Evolutionary conservation across 306 rosid genomes (phyloP), one percentile per base, ranked within the genome.

Genomic region (Prinsepia uniflora): DNA sequence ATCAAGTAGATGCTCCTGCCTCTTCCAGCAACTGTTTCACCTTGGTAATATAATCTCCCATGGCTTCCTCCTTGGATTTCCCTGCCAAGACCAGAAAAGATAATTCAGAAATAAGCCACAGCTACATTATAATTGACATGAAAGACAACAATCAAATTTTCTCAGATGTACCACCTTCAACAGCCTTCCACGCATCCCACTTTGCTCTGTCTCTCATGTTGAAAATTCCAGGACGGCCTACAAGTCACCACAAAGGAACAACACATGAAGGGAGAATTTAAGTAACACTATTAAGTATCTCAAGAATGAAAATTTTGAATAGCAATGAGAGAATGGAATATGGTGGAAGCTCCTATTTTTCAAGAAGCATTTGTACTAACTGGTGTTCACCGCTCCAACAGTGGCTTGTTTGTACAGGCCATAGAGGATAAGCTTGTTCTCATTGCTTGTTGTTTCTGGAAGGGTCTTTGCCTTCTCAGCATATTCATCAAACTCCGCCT

Each of bases 111-210:
- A 9, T n/a, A 70, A 10, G 44, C 18, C 57, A 43, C 12, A 43
- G 24, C n/a, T 0, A 50, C 56, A 43, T 34, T 6, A 50, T 9
- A 20, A n/a, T 64, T 5, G 10, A 66, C 47, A 56, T 41, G 20
- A 60, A n/a, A 19, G 57, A 47, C 6, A 17, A 36, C 22, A 10
- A 14, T 30, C 36, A 30, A 12, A 54, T 8, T 30, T 13, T n/a
- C 8, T 62, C 19, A n/a, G 11, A 59, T 30, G 46, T 53, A 52
- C 66, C 76, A 94, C 97, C 97, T 85, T 94, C 96, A 84, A 83
- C 91, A 56, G 88, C 86, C 85, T 94, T 91, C 97, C 99, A 94
- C 69, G 99, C 99, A 89, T 94, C 99, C 99, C 99, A 94, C 76
- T 91, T 91, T 44, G 92, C 96, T 76, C 91, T 84, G 72, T 94